Conservation (phyloP, 371 early-diverging fungal genomes). For the Syncephalis fuscata region DNA sequence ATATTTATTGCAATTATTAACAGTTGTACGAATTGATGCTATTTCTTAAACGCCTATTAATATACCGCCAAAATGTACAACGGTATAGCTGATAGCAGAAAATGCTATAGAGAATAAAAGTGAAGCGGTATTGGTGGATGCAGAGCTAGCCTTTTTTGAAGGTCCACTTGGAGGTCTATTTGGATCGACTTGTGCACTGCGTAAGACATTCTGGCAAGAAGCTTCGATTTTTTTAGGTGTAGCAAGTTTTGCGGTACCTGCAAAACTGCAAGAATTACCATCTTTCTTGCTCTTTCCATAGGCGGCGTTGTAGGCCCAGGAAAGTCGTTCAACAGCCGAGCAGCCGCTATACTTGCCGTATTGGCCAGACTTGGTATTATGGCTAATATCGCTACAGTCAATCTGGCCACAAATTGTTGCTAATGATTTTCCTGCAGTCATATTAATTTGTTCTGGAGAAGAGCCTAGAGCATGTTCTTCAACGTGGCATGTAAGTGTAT, state of each 20-base stretch:
- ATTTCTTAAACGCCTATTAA: too few relatives aligned
- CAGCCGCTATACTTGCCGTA: constrained; percentile 40
- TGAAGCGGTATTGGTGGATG: too few relatives aligned
- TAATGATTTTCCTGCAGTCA: constrained; percentile 15
- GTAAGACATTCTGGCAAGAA: too few relatives aligned
- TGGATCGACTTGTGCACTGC: too few relatives aligned
- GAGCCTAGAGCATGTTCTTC: constrained; percentile 21
- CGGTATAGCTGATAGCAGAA: too few relatives aligned
- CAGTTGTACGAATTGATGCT: too few relatives aligned
- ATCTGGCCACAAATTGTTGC: constrained; percentile 30
- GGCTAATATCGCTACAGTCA: constrained; percentile 28
- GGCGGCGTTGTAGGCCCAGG: constrained; percentile 16
- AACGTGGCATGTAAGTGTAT: constrained; percentile 36
- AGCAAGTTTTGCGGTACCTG: constrained; percentile 14
- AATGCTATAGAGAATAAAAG: too few relatives aligned
- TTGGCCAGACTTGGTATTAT: constrained; percentile 25
- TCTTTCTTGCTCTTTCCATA: constrained; percentile 13
- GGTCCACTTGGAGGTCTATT: too few relatives aligned
- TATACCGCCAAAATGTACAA: too few relatives aligned
- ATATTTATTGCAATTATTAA: too few relatives aligned
- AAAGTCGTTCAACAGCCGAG: constrained; percentile 23
- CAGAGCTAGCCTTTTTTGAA: too few relatives aligned
- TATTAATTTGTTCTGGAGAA: constrained; percentile 18
- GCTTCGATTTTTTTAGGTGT: background rate
- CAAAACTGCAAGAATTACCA: constrained; percentile 14